Base-by-base conservation (phyloP, 2,329 filamentous ascomycete genomes). In the Emergomyces africanus region DNA sequence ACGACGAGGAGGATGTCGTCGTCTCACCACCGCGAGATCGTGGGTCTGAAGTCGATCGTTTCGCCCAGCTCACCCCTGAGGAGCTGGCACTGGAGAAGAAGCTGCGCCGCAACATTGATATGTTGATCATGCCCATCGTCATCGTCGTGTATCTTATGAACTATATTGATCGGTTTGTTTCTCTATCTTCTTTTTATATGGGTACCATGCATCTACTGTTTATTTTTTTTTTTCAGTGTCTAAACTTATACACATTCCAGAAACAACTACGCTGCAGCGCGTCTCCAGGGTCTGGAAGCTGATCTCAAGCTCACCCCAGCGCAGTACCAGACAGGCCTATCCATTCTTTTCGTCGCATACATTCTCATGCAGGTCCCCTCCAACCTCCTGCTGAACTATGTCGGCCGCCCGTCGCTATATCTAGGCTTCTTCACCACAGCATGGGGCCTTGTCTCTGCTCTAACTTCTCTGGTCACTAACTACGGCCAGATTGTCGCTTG, bases 241-340 rank as follows among this genome's bases (percentile, higher is more conserved):
- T 54, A 39, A 54, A n/a, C n/a, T n/a, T 35, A 14, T 28, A 14
- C 46, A 53, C 15, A 49, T 50, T 55, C 33, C 33, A 69, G 73
- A 41, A 81, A 80, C 68, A 81, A 77, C 56, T 76, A 76, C 61
- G 74, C 75, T 0, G 73, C 74, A 1, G 75, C 75, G 35, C 74
- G 73, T 57, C 68, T 77, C 15, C 74, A 76, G 60, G 75, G 75
- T 35, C 70, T 77, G 5, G 68, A 69, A 57, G 61, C 67, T 14
- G 74, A 76, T 59, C 67, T 77, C 5, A 57, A 64, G 0, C 66
- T 77, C 33, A 66, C 63, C 3, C 68, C 64, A 15, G 62, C 68
- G 6, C 64, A 76, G 53, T 77, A 75, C 56, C 70, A 76, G 59
- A 74, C 72, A 5, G 74, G 73, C 30, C 65, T 77, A 10, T 74